Base-by-base conservation (phyloP, 495 filamentous ascomycete species). In the Lasiosphaeria hispida region DNA sequence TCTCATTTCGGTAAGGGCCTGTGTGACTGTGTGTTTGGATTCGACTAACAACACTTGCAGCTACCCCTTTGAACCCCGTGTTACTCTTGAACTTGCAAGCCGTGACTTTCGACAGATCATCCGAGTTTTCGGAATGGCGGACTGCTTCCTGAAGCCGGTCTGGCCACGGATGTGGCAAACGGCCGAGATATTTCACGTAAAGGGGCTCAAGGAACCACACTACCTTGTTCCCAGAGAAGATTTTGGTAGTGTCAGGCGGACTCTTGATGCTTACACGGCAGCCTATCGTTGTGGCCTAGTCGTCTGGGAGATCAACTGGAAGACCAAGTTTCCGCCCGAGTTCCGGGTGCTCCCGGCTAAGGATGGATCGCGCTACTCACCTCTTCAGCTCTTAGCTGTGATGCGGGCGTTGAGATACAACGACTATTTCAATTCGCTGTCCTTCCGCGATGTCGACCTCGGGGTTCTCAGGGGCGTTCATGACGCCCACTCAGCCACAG, bases 361-460 rank as follows among this genome's bases (percentile, higher is more conserved):
- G 34, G 81, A 82, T 11, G 68, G 77, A 6, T 71, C 75, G 4
- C 77, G 79, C 37, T 98, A 98, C 64, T 83, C 78, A 4, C 69
- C 82, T 6, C 67, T 87, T 48, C 94, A 97, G 69, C 69, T 97
- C 19, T 76, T 98, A 39, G 91, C 94, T 2, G 83, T 97, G 19
- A 82, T 96, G 78, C 83, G 93, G 15, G 83, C 94, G 6, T 74
- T 98, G 48, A 83, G 94, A 37, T 98, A 96, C 73, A 97, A 97
- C 64, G 91, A 96, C 68, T 88, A 84, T 11, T 97, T 97, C 70
- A 80, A 80, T 50, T 87, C 90, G 1, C 82, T 98, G 38, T 96
- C 91, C 1, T 96, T 97, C 69, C 74, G 79, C 11, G 84, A 87
- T 30, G 82, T 96, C 47, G 84, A 80, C 58, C 78, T 98, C 9